Evolutionary conservation across 23 red algal genomes (phyloP), one percentile per base, ranked within the genome.

Genomic region (Gracilaria gracilis): DNA sequence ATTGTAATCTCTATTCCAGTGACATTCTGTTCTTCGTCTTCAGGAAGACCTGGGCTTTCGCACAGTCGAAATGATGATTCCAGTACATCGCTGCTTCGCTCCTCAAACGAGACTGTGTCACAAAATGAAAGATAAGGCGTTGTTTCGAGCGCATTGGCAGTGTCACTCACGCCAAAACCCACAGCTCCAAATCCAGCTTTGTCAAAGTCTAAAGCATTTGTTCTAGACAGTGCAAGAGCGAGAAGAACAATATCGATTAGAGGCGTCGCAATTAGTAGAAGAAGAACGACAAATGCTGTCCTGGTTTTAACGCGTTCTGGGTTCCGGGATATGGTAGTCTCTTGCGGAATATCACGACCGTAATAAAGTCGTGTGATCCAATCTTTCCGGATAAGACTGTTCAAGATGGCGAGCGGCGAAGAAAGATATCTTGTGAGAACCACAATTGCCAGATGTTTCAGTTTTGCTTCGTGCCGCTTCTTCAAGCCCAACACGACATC

Each of bases 361-460:
- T 85, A 85, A 61, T 85, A 85, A 34, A 66, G 31, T 8, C 82
- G 61, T 21, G 82, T 67, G 59, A 85, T 34, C 57, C 57, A 85
- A 67, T 85, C 82, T 47, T 46, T 39, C 27, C 82, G 16, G 13
- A 85, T 12, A 46, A 67, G 20, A 33, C 28, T 85, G 20, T 70
- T 85, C 21, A 85, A 29, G 38, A 85, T 44, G 4, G 82, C 34
- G 1, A 85, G 34, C 7, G 82, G 82, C 5, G 64, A 69, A 85
- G 57, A 66, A 9, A 67, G 40, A 19, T 50, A 50, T 27, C 61
- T 61, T 47, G 82, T 70, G 34, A 85, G 82, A 6, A 85, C 40
- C 6, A 47, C 39, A 24, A 85, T 51, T 14, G 61, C 36, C 3
- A 84, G 27, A 47, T 84, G 29, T 35, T 64, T 84, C 31, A 64